These are phyloP conservation scores for Podospora conica DNA, from an alignment of 495 filamentous ascomycete species.

Conservation along the genomic window DNA sequence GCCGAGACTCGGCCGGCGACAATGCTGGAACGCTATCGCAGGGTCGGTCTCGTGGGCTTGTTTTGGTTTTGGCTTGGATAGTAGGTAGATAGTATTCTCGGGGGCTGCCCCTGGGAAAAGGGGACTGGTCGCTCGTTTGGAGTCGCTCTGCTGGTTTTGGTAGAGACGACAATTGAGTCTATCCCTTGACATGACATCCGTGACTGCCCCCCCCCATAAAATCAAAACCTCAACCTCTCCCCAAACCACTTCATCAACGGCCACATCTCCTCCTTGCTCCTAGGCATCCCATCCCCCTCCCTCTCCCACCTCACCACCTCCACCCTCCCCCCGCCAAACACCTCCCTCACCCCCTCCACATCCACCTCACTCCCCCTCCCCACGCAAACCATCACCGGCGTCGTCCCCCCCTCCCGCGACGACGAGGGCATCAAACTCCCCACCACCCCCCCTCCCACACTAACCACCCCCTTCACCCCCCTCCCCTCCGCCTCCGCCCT, in stretches of 20 bases:
- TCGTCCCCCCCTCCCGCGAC: slow-evolving; percentile 50
- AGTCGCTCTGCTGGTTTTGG: background rate
- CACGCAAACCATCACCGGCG: slow-evolving; percentile 68
- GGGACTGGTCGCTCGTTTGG: slow-evolving; percentile 10
- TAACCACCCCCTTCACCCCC: slow-evolving; percentile 57
- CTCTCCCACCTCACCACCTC: slow-evolving; percentile 69
- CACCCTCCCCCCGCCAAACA: slow-evolving; percentile 68
- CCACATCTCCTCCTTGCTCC: slow-evolving; percentile 76
- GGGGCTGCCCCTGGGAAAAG: background rate
- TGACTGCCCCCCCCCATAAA: background rate
- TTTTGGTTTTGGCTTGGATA: slow-evolving; percentile 23
- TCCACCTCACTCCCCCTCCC: slow-evolving; percentile 57
- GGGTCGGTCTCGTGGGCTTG: slow-evolving; percentile 47
- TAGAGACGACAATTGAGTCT: background rate
- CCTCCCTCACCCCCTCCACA: slow-evolving; percentile 55
- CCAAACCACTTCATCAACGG: slow-evolving; percentile 94
- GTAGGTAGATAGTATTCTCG: slow-evolving; percentile 4
- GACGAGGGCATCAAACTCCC: slow-evolving; percentile 40
- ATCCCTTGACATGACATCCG: background rate
- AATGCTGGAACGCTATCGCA: slow-evolving; percentile 52
- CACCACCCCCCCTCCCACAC: slow-evolving; percentile 69
- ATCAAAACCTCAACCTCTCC: slow-evolving; percentile 48
- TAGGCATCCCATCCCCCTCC: slow-evolving; percentile 75
- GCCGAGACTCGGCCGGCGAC: slow-evolving; percentile 45
- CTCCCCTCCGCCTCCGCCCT: background rate